Evolutionary conservation across 2,329 filamentous ascomycete species (phyloP).

Genomic region (Botrytis aclada): DNA sequence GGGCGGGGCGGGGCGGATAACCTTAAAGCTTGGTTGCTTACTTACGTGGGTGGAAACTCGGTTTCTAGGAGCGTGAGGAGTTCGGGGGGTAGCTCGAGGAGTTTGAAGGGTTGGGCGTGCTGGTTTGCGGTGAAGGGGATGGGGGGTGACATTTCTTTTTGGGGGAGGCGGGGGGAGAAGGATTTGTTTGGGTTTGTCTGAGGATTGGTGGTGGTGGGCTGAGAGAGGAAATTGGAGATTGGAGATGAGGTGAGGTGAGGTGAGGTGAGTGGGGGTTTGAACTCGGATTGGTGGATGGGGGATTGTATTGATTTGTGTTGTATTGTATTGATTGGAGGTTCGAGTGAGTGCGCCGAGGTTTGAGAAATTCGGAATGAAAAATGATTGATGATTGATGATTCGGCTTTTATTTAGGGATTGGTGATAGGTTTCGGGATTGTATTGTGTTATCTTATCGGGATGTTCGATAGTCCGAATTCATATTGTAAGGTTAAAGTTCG

Average conservation of each 20-base stretch:
- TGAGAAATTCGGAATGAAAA: not conserved
- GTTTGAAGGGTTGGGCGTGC: constrained; percentile 53
- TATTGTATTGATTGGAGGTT: no score
- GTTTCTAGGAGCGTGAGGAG: constrained; percentile 55
- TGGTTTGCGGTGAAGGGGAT: constrained; percentile 52
- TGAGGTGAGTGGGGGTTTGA: not conserved
- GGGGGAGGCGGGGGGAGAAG: not conserved
- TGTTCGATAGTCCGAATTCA: not conserved
- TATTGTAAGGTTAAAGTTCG: not conserved
- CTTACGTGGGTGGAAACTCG: constrained; percentile 50
- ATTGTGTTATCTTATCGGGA: not conserved
- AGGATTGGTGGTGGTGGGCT: rapidly evolving
- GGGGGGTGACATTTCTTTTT: constrained; percentile 39
- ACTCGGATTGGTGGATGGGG: not conserved
- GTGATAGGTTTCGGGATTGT: not conserved
- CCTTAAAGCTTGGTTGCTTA: no score
- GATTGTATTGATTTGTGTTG: no score
- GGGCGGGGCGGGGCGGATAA: constrained; percentile 23
- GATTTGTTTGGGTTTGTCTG: not conserved
- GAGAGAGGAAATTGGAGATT: not conserved
- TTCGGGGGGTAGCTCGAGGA: constrained; percentile 61
- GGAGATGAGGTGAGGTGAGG: not conserved
- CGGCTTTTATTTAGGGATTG: not conserved
- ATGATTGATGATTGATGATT: not conserved
- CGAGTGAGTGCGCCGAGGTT: not conserved